These are phyloP conservation scores for Encephalitozoon cuniculi DNA, from an alignment of 371 early-diverging fungal genomes.

Conservation along the genomic window DNA sequence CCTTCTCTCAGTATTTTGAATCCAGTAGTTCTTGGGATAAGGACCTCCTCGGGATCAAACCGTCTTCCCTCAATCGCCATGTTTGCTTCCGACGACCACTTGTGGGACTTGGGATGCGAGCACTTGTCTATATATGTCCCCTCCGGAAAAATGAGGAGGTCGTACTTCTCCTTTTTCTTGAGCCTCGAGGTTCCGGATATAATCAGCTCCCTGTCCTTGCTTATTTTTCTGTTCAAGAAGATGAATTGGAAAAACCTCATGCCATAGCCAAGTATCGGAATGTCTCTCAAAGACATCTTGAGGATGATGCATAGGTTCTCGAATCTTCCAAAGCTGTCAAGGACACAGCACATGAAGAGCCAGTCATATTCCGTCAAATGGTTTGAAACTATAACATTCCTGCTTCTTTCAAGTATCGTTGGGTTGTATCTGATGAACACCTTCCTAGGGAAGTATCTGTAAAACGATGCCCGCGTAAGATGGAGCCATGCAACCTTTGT, in stretches of 20 bases:
- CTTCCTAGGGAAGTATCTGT: slow-evolving; percentile 35
- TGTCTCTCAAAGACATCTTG: slow-evolving; percentile 41
- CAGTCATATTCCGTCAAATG: slow-evolving; percentile 57
- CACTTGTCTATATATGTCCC: slow-evolving; percentile 57
- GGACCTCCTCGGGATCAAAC: slow-evolving; percentile 37
- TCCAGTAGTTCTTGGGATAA: slow-evolving; percentile 56
- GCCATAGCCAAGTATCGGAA: slow-evolving; percentile 54
- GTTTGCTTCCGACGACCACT: slow-evolving; percentile 30
- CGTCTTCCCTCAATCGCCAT: slow-evolving; percentile 1
- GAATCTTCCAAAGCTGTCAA: slow-evolving; percentile 30
- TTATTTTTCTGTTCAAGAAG: slow-evolving; percentile 50
- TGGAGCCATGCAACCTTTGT: slow-evolving; percentile 28
- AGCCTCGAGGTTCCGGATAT: slow-evolving; percentile 22
- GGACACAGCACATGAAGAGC: slow-evolving; percentile 38
- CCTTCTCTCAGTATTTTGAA: slow-evolving; percentile 42
- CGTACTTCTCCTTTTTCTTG: slow-evolving; percentile 21
- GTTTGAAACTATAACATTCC: slow-evolving; percentile 52
- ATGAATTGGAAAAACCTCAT: slow-evolving; percentile 53
- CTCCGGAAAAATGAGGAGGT: slow-evolving; percentile 57
- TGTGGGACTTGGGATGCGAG: slow-evolving; percentile 36
- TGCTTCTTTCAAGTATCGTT: slow-evolving; percentile 24
- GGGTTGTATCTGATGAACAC: slow-evolving; percentile 41
- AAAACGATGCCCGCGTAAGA: slow-evolving; percentile 22
- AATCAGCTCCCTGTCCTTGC: slow-evolving; percentile 44
- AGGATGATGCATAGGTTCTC: slow-evolving; percentile 40